Evolutionary conservation across 2,329 filamentous ascomycete species (phyloP).

Genomic region (Talaromyces funiculosus): DNA sequence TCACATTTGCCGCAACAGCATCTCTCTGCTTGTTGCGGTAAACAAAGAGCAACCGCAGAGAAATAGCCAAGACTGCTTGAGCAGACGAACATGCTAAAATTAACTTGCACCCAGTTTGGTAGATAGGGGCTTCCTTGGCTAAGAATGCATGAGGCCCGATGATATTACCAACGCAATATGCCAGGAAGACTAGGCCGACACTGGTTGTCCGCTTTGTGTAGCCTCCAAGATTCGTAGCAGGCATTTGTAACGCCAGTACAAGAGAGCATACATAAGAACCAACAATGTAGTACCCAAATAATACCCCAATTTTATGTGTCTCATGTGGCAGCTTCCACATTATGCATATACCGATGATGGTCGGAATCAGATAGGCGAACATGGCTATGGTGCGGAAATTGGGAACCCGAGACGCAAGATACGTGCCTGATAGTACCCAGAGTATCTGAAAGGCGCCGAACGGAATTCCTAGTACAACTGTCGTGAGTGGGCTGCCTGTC

Average conservation of each 20-base stretch:
- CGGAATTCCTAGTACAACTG: constrained; percentile 51
- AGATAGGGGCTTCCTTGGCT: constrained; percentile 39
- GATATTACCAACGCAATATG: constrained; percentile 42
- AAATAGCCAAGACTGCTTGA: constrained; percentile 2
- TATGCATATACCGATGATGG: constrained; percentile 45
- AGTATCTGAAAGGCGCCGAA: constrained; percentile 50
- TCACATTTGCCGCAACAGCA: not conserved
- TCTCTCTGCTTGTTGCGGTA: constrained; percentile 9
- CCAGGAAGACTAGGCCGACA: constrained; percentile 42
- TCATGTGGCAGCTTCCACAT: constrained; percentile 46
- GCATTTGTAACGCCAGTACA: constrained; percentile 47
- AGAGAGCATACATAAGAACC: constrained; percentile 47
- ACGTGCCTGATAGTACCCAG: constrained; percentile 48
- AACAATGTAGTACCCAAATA: constrained; percentile 50
- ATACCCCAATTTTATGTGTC: constrained; percentile 41
- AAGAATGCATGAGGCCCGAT: constrained; percentile 44
- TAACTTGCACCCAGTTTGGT: constrained; percentile 49
- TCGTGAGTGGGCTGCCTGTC: constrained; percentile 45
- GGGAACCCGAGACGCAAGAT: constrained; percentile 46
- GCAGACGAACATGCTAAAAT: constrained; percentile 33
- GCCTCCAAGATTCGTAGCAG: constrained; percentile 28
- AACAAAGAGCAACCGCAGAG: constrained; percentile 1
- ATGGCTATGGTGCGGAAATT: constrained; percentile 51
- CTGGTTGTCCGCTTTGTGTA: constrained; percentile 48
- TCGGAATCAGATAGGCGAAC: constrained; percentile 48